phyloP scores from a whole-genome alignment of 768 basidiomycete species.

The Phylloporus sp. region DNA sequence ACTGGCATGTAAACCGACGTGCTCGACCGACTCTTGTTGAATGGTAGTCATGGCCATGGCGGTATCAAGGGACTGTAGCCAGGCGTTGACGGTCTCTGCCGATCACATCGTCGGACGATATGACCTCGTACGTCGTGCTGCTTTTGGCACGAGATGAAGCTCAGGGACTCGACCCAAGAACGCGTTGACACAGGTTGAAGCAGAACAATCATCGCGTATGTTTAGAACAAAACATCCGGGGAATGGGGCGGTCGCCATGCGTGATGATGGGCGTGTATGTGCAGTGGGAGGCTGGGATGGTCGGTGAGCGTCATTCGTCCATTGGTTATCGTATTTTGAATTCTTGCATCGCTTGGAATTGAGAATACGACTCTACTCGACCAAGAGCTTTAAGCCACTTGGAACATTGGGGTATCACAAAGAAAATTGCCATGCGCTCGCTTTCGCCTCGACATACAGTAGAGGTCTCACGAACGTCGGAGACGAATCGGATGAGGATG shows the following conservation, averaged over 20 bases:
- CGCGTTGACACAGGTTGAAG: slow-evolving; percentile 10
- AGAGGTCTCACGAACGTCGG: slow-evolving; percentile 8
- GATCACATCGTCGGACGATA: slow-evolving; percentile 76
- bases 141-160: background rate
- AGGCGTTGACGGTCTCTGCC: slow-evolving; percentile 80
- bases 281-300: slow-evolving; percentile 96
- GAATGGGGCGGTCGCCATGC: slow-evolving; percentile 72
- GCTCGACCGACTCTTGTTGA: background rate
- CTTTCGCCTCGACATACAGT: slow-evolving; percentile 50
- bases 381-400: slow-evolving; percentile 74
- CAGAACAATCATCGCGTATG: slow-evolving; percentile 26
- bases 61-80: slow-evolving; percentile 51
- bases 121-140: slow-evolving; percentile 41
- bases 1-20: background rate
- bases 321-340: background rate
- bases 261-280: slow-evolving; percentile 71
- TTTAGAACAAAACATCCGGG: slow-evolving; percentile 75
- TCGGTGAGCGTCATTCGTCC: slow-evolving; percentile 48
- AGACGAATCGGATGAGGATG: slow-evolving; percentile 44
- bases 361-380: slow-evolving; percentile 81
- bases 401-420: slow-evolving; percentile 86
- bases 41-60: slow-evolving; percentile 80
- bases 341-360: background rate
- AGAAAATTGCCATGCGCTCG: slow-evolving; percentile 65
- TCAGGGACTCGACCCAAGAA: slow-evolving; percentile 2